These are phyloP conservation scores for Globisporangium nagaii DNA, from an alignment of 352 stramenopile species.

Conservation along the genomic window DNA sequence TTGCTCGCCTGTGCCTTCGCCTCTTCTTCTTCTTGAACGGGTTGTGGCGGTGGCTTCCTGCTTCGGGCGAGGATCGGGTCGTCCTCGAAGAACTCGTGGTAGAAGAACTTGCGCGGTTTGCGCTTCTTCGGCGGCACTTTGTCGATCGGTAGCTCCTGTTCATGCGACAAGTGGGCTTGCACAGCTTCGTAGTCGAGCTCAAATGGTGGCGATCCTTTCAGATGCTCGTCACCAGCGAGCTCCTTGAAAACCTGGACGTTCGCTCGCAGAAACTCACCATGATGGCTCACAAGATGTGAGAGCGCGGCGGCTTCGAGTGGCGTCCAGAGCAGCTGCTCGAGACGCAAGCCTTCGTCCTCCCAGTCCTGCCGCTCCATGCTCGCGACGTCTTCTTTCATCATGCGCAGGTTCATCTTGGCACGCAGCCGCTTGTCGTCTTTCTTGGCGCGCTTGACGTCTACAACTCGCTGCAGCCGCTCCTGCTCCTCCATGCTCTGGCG, in stretches of 20 bases:
- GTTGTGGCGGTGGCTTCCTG: background rate
- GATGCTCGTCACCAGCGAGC: constrained; percentile 14
- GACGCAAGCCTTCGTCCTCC: constrained; percentile 37
- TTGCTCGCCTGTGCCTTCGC: constrained; percentile 8
- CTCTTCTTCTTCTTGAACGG: constrained; percentile 9
- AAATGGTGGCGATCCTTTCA: constrained; percentile 23
- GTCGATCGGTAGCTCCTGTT: constrained; percentile 26
- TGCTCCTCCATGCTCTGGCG: constrained; percentile 39
- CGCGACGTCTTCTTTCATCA: constrained; percentile 59
- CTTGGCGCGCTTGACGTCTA: constrained; percentile 11
- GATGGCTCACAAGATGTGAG: constrained; percentile 17
- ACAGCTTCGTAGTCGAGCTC: constrained; percentile 56
- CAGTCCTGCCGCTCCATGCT: constrained; percentile 42
- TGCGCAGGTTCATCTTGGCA: constrained; percentile 28
- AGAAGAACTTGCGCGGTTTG: constrained; percentile 54
- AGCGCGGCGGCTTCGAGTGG: constrained; percentile 29
- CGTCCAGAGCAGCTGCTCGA: constrained; percentile 49
- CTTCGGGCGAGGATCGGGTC: constrained; percentile 30
- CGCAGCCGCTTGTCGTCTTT: constrained; percentile 27
- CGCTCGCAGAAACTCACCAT: constrained; percentile 25
- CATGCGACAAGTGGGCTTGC: constrained; percentile 16
- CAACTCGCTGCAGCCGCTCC: constrained; percentile 17
- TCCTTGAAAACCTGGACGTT: constrained; percentile 45
- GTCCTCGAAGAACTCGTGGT: constrained; percentile 68
- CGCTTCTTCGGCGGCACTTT: constrained; percentile 35